Evolutionary conservation across 345 rosid genomes (phyloP), one percentile per base, ranked within the genome.

Genomic region (Sisymbrium altissimum): DNA sequence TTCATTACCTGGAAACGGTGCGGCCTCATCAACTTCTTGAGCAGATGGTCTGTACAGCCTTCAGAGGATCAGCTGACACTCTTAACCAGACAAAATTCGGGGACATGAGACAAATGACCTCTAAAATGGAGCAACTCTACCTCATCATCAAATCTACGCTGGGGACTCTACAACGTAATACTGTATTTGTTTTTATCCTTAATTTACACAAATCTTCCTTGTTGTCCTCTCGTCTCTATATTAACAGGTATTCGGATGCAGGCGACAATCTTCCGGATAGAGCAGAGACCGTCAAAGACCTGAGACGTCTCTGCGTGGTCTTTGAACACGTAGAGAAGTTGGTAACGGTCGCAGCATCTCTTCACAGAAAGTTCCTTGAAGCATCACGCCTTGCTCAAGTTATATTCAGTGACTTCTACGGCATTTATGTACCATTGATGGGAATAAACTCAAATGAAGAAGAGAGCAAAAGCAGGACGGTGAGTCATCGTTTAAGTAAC

Each of bases 11-110:
- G 80, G 99, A 95, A 83, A 95, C 96, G 11, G 78, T 92, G 80
- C 88, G 70, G 69, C 99, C 99, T 3, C 84, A 92, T 74, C 96
- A 95, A 83, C 85, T 95, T 78, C 94, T 95, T 52, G 98, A 87
- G 80, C 99, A 95, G 78, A 92, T 95, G 96, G 87, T 92, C 73
- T 95, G 96, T 52, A 84, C 99, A 54, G 89, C 98, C 77, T 95
- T 95, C 77, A 86, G 90, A 81, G 98, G 96, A 71, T 86, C 99
- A 75, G 97, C 94, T 14, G 96, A 89, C 81, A 86, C 94, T 70
- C 80, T 92, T 73, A 84, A 84, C 86, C 91, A 80, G 79, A 87
- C 97, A 44, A 81, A 72, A 45, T 84, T 66, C 60, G 97, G 99
- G 75, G 84, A 76, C 80, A 76, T 92, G 84, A 90, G 83, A 80